Evolutionary conservation across 2,329 filamentous ascomycete species (phyloP), one percentile per base, ranked within the genome.

Genomic region (Whalleya microplaca): DNA sequence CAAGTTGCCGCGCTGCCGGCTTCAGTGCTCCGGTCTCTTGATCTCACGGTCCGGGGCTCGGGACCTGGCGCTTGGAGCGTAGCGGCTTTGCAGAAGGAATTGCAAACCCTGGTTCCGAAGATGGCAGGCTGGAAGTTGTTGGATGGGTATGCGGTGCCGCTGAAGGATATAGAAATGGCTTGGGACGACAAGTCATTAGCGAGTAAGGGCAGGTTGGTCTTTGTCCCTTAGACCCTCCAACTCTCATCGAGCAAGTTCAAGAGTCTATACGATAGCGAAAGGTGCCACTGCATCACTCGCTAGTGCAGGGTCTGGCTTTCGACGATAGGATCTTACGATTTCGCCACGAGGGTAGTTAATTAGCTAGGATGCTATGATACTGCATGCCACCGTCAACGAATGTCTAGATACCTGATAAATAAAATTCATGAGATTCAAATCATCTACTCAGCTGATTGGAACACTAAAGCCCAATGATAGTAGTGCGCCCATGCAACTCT

Each of bases 21-120:
- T 0, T 70, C 73, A 3, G 61, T 80, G 6, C 65, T 85, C 58
- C 71, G 82, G 56, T 75, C 76, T 20, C 79, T 79, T 63, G 73
- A 82, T 49, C 69, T 85, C 3, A 80, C 76, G 1, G 62, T 82
- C 27, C 66, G 77, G 9, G 80, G 80, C 0, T 69, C 78, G 0
- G 80, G 79, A 0, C 75, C 76, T 0, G 79, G 80, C 0, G 70
- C 75, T 2, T 80, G 76, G 76, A 64, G 65, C 14, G 58, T 75
- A 44, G 48, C 58, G 8, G 68, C 72, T 18, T 64, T 76, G 37
- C 61, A 42, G 3, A 54, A 53, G 49, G 68, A 76, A 56, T 55
- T 72, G 41, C 63, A 65, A 21, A 61, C 49, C 0, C 57, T 75
- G 48, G 53, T 73, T 29, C 57, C 69, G 20, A 67, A 64, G 1